Evolutionary conservation across 495 filamentous ascomycete species (phyloP), one percentile per base, ranked within the genome.

Genomic region (Aspergillus nidulans): DNA sequence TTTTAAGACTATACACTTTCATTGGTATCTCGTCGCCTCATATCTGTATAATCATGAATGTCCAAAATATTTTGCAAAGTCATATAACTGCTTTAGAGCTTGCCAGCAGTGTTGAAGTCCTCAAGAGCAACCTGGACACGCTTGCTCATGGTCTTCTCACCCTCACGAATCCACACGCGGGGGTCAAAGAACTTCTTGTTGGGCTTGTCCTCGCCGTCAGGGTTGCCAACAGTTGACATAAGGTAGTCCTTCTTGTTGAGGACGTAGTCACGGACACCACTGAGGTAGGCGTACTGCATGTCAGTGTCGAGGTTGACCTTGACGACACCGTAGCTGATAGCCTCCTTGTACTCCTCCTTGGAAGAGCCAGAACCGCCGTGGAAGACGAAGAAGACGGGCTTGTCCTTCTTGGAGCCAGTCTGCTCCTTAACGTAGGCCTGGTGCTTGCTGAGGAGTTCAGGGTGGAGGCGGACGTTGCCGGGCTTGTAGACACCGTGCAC

Each of bases 401-500:
- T 96, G 65, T 86, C 79, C 57, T 90, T 84, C 56, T 76, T 72
- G 60, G 80, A 73, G 49, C 65, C 63, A 56, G 73, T 81, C 80
- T 91, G 76, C 78, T 91, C 83, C 72, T 87, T 83, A 65, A 96
- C 90, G 71, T 87, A 89, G 59, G 79, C 80, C 77, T 99, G 94
- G 82, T 99, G 95, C 83, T 95, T 94, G 67, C 79, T 79, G 56
- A 99, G 85, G 28, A 97, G 83, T 76, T 95, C 90, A 46, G 94
- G 94, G 75, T 95, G 91, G 38, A 97, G 86, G 70, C 86, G 86
- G 69, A 97, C 94, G 72, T 98, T 98, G 58, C 95, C 94, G 52
- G 95, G 95, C 78, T 95, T 92, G 83, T 99, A 97, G 57, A 99
- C 94, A 72, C 94, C 94, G 81, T 99, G 95, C 26, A 97, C 92